A percentile compares a stretch with the other conserved stretches of the same genome.
Evolutionary conservation across 805 yeast genomes (phyloP).

Genomic region (Lachancea kluyveri): DNA sequence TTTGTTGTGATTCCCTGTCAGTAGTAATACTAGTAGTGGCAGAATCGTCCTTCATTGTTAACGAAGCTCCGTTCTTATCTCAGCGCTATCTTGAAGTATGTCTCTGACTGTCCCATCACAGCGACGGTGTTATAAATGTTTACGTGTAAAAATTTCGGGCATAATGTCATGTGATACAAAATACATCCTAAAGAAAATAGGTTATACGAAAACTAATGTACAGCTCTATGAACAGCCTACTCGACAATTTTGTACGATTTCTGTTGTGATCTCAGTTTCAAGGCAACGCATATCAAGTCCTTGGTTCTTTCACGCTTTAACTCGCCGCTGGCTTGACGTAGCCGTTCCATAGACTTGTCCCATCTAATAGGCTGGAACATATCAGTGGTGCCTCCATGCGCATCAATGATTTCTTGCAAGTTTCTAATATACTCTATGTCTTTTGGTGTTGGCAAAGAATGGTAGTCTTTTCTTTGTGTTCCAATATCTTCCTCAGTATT

Average conservation of each 20-base stretch:
- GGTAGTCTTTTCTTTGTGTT: conserved; percentile 11
- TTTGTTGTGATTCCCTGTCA: conserved; percentile 3
- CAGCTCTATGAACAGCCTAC: too few relatives aligned
- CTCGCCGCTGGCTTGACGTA: conserved; percentile 14
- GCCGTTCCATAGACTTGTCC: conserved; percentile 13
- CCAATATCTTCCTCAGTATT: conserved; percentile 1
- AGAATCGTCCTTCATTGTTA: too few relatives aligned
- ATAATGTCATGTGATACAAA: too few relatives aligned
- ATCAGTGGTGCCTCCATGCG: conserved; percentile 12
- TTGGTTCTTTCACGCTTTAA: conserved; percentile 20
- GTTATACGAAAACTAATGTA: too few relatives aligned
- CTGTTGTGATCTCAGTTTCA: conserved; percentile 12
- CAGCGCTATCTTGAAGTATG: too few relatives aligned
- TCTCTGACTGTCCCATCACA: too few relatives aligned
- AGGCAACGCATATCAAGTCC: conserved; percentile 13
- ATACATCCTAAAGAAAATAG: too few relatives aligned
- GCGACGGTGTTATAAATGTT: too few relatives aligned
- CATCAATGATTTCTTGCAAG: conserved; percentile 18
- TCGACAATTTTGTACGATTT: too few relatives aligned
- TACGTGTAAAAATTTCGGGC: too few relatives aligned
- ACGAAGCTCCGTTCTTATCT: too few relatives aligned
- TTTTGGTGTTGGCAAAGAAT: conserved; percentile 14
- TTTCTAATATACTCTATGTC: conserved; percentile 25
- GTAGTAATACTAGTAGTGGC: too few relatives aligned
- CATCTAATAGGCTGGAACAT: conserved; percentile 22